Base-by-base conservation (phyloP, 208 protist species). In the Lotmaria passim region DNA sequence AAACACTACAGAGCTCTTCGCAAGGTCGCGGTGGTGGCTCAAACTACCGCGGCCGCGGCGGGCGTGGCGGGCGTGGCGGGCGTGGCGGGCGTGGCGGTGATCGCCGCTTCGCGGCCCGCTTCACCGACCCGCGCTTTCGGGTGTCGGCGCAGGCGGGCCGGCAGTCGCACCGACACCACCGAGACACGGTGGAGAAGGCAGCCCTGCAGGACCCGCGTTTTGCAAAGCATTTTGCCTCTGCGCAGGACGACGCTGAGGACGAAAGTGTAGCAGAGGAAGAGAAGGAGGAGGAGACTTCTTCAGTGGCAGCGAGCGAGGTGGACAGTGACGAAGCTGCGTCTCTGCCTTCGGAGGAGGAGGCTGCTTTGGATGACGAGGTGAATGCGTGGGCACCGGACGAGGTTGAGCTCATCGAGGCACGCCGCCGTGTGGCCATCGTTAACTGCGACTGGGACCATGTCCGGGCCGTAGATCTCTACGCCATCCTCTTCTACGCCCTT, bases 401-500 rank as follows among this genome's bases (percentile, higher is more conserved):
- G 34, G 82, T 93, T 44, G 90, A 95, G 65, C 77, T 87, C 51
- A 88, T 83, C 46, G 86, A 93, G 41, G 85, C 88, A 0, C 89
- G 85, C 28, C 75, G 72, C 19, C 96, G 98, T 28, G 50, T 99
- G 36, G 97, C 98, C 17, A 86, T 99, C 26, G 85, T 96, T 55
- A 98, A 98, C 84, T 98, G 94, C 72, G 96, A 99, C 82, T 99
- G 97, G 97, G 96, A 98, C 50, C 89, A 98, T 71, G 79, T 99
- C 46, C 79, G 85, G 28, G 92, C 94, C 17, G 87, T 92, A n/a
- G 96, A 99, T 80, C 74, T 99, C 10, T 97, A 98, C 67, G 90
- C 95, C 0, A 75, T 99, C n/a, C 85, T 99, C 38, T 91, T 98
- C 47, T 93, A 98, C 59, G 98, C 98, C 65, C 82, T 97, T 30